Base-by-base conservation (phyloP, 441 rosid genomes). In the Gossypium davidsonii region DNA sequence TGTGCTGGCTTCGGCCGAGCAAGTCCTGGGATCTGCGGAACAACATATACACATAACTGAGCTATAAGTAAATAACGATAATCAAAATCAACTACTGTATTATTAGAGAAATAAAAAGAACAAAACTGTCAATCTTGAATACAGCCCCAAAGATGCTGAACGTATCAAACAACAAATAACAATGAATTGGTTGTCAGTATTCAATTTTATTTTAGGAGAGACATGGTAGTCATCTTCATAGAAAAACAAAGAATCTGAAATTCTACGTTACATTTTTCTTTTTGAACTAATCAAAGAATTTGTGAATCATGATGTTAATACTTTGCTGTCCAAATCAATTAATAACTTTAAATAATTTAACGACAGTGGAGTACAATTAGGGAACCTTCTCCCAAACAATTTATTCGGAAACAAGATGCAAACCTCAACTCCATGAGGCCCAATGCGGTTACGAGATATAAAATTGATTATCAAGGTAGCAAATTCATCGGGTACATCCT, bases 401-500 rank as follows among this genome's bases (percentile, higher is more conserved):
- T 23, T 48, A 67, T 48, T 26, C 11, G 31, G 18, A 20, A 55
- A 53, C 10, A 34, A 63, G 34, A 71, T 49, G 77, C 84, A 42
- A 77, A 95, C 99, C 99, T 92, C 91, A 18, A 91, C 84, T 70
- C 97, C 99, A 71, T 77, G 82, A 74, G 96, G 89, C 1, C 98
- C 92, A 42, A 92, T 95, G 52, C 90, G 89, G 77, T 95, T 92
- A 21, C 88, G 99, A 46, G 92, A 78, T 64, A 91, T 78, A 65
- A 95, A 95, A 79, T 89, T 89, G 68, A 86, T 75, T 28, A 92
- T 71, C 52, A 90, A 79, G 3, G 78, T 21, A 7, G 95, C 89
- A 82, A 95, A 92, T 83, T 95, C 99, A 20, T 92, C 97, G 0
- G 99, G 96, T 25, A 85, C 91, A 75, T 92, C 98, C 78, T 95